A percentile compares a stretch with the other conserved stretches of the same genome.
Evolutionary conservation across 768 basidiomycete genomes (phyloP).

Genomic region (Podaxis mareebaensis): DNA sequence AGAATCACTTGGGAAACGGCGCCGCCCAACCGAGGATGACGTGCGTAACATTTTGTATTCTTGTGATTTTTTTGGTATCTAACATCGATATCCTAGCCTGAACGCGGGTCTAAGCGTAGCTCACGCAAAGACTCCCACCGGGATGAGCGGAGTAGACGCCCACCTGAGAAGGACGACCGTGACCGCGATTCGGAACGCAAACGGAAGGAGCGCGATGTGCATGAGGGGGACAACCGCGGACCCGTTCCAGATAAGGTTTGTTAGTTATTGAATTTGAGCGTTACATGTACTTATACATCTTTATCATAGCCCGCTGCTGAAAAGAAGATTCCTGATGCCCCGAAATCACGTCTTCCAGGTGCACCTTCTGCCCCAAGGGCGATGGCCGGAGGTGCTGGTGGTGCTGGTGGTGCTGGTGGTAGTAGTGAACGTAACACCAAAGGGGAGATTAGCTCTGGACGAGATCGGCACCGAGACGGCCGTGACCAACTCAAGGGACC

Average conservation of each 20-base stretch:
- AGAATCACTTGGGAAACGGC: conserved; percentile 72
- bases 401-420: conserved; percentile 6
- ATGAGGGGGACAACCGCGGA: conserved; percentile 48
- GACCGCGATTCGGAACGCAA: conserved; percentile 49
- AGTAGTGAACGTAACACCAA: conserved; percentile 15
- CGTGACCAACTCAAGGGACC: conserved; percentile 15
- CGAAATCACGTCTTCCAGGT: conserved; percentile 13
- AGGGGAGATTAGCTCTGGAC: conserved; percentile 18
- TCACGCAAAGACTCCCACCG: conserved; percentile 78
- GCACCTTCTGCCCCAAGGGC: conserved; percentile 22
- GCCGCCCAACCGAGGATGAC: conserved; percentile 71
- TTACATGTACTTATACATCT: conserved; percentile 4
- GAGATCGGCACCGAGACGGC: conserved; percentile 25
- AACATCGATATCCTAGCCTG: conserved; percentile 46
- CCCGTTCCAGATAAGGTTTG: conserved; percentile 63
- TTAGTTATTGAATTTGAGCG: not conserved
- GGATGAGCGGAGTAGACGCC: conserved; percentile 70
- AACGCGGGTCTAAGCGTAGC: conserved; percentile 77
- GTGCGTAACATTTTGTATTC: conserved; percentile 40
- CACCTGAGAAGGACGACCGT: conserved; percentile 66
- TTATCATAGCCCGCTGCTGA: conserved; percentile 16
- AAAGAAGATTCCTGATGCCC: conserved; percentile 22
- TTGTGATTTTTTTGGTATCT: conserved; percentile 3
- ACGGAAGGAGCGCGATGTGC: conserved; percentile 55
- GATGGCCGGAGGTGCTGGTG: conserved; percentile 16